A percentile compares a stretch with the other conserved stretches of the same genome.
phyloP scores from a whole-genome alignment of 2,329 filamentous ascomycete genomes.

The Penicillium sp. region DNA sequence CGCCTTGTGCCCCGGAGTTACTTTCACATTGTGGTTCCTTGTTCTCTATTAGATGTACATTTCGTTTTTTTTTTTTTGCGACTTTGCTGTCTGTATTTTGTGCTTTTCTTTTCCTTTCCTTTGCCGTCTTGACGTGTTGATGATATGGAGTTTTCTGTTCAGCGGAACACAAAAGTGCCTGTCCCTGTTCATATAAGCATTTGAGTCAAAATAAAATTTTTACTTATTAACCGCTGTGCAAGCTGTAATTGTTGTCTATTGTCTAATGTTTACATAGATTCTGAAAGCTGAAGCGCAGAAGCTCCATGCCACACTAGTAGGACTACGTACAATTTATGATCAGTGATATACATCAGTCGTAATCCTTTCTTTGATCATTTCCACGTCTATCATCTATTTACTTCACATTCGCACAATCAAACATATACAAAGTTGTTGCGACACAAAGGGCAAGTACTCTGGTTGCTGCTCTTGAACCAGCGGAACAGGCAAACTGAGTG shows the following conservation, averaged over 20 bases:
- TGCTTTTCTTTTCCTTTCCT: constrained; percentile 15
- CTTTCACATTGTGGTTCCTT: constrained; percentile 20
- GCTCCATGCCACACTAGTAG: too few relatives aligned
- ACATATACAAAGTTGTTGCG: constrained; percentile 79
- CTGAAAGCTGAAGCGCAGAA: too few relatives aligned
- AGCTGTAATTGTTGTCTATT: neutral
- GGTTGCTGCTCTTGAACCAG: constrained; percentile 95
- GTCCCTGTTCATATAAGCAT: constrained; percentile 36
- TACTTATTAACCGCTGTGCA: neutral
- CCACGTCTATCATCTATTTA: constrained; percentile 21
- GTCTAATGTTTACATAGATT: neutral
- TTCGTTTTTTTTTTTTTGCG: constrained; percentile 23
- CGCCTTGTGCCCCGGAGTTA: constrained; percentile 17
- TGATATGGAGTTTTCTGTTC: constrained; percentile 43
- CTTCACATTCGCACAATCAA: constrained; percentile 16
- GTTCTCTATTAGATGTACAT: constrained; percentile 31
- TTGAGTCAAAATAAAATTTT: constrained; percentile 27
- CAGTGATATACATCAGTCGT: constrained; percentile 3
- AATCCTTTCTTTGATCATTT: constrained; percentile 4
- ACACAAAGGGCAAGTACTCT: constrained; percentile 90
- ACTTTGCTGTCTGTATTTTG: constrained; percentile 20
- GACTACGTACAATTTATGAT: too few relatives aligned
- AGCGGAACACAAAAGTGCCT: constrained; percentile 42
- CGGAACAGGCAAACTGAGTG: constrained; percentile 89
- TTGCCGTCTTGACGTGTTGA: constrained; percentile 38